Evolutionary conservation across 192 early-diverging fungal genomes (phyloP).

Genomic region (Backusella tarrabulga): DNA sequence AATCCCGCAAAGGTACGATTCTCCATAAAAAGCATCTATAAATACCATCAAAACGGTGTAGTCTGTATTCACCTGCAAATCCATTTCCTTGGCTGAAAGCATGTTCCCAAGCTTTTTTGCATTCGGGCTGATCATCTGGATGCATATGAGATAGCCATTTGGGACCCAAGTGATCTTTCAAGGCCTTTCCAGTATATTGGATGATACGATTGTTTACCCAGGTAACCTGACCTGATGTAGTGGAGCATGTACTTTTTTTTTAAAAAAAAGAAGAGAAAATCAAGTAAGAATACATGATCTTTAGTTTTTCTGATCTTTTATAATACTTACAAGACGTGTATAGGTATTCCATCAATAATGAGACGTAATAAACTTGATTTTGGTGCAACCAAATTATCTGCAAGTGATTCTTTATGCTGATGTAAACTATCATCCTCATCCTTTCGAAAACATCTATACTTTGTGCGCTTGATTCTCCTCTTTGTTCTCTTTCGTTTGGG

Average conservation of each 20-base stretch:
- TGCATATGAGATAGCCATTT: slow-evolving; percentile 49
- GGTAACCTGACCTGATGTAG: slow-evolving; percentile 41
- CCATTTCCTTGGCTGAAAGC: slow-evolving; percentile 49
- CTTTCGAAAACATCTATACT: neutral
- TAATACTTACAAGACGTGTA: slow-evolving; percentile 53
- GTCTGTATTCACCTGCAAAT: slow-evolving; percentile 50
- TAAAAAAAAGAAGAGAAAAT: neutral
- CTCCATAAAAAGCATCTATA: slow-evolving; percentile 55
- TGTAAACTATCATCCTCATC: neutral
- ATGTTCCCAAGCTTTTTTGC: slow-evolving; percentile 39
- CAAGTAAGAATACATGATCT: neutral
- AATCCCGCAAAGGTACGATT: slow-evolving; percentile 49
- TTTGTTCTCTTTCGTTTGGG: neutral
- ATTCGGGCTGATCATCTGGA: slow-evolving; percentile 44
- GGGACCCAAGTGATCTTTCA: slow-evolving; percentile 44
- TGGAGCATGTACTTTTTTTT: slow-evolving; percentile 43
- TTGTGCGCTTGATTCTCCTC: neutral
- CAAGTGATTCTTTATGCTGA: neutral
- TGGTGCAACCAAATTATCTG: slow-evolving; percentile 22
- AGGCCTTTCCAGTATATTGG: slow-evolving; percentile 44
- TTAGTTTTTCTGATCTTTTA: neutral
- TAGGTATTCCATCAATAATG: slow-evolving; percentile 55
- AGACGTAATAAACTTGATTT: slow-evolving; percentile 46
- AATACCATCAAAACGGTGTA: slow-evolving; percentile 53
- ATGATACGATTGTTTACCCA: slow-evolving; percentile 55